Percentiles rank a stretch among this genome's conserved stretches.
Evolutionary conservation across 2,329 filamentous ascomycete genomes (phyloP).

Genomic region (Acrocalymma vagum): DNA sequence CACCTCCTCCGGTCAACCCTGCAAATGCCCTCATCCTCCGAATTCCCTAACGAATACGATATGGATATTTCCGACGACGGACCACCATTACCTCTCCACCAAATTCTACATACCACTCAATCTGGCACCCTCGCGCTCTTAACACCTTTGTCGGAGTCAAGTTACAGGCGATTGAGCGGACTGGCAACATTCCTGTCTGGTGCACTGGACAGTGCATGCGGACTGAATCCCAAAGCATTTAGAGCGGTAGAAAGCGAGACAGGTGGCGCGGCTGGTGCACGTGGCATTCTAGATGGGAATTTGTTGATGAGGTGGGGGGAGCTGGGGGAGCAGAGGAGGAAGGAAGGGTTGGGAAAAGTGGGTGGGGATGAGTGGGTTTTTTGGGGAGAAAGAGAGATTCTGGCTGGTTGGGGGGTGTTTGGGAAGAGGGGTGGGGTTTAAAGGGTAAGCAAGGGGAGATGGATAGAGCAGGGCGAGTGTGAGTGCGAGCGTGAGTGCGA

Average conservation of each 20-base stretch:
- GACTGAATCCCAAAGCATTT: slow-evolving; percentile 84
- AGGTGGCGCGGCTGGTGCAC: slow-evolving; percentile 55
- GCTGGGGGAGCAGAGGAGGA: slow-evolving; percentile 73
- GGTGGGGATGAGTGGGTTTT: slow-evolving; percentile 74
- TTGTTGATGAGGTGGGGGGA: slow-evolving; percentile 79
- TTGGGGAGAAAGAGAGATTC: slow-evolving; percentile 72
- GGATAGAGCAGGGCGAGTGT: background rate
- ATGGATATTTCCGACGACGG: slow-evolving; percentile 31
- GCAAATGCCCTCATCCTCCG: slow-evolving; percentile 50
- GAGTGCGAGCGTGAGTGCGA: background rate
- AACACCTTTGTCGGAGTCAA: slow-evolving; percentile 77
- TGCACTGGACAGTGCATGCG: slow-evolving; percentile 77
- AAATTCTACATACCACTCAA: slow-evolving; percentile 48
- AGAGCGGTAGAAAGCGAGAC: slow-evolving; percentile 62
- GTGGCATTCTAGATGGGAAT: slow-evolving; percentile 81
- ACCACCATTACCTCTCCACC: slow-evolving; percentile 29
- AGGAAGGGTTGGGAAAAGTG: slow-evolving; percentile 77
- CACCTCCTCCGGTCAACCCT: slow-evolving; percentile 77
- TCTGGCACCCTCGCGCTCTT: slow-evolving; percentile 81
- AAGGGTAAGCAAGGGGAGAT: no score
- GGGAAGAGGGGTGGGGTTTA: slow-evolving; percentile 32
- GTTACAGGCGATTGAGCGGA: slow-evolving; percentile 84
- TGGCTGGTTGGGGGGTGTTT: slow-evolving; percentile 70
- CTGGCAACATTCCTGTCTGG: slow-evolving; percentile 82
- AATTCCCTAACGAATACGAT: slow-evolving; percentile 39